Percentiles rank a stretch among this genome's conserved stretches.
phyloP scores from a whole-genome alignment of 345 rosid genomes.

The Sisymbrium irio region DNA sequence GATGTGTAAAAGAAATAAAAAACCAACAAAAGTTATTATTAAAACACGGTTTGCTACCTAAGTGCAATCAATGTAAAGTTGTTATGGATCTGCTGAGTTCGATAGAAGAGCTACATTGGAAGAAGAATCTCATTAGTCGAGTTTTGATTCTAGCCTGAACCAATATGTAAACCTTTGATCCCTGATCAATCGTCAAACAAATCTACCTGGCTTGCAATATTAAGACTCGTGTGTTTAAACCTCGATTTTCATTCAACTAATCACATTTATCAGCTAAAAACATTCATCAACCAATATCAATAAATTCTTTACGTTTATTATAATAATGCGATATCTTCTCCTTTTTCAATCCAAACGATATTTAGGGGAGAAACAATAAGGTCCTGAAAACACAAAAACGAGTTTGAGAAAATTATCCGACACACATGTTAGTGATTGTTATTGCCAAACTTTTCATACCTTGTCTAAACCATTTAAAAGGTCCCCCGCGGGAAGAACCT shows the following conservation, averaged over 20 bases:
- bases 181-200: neutral
- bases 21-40: neutral
- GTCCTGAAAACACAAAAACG: neutral
- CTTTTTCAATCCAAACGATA: neutral
- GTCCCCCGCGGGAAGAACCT: constrained; percentile 22
- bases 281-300: neutral
- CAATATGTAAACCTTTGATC: neutral
- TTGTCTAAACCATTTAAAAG: neutral
- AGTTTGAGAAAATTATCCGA: constrained; percentile 27
- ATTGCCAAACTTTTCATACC: neutral
- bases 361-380: neutral
- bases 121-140: neutral
- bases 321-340: neutral
- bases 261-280: neutral
- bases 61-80: neutral
- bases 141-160: neutral
- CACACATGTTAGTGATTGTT: constrained; percentile 14
- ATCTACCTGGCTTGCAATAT: neutral
- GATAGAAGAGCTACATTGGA: neutral
- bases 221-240: neutral
- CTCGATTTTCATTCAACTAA: neutral
- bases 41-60: neutral
- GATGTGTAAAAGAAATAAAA: neutral
- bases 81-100: neutral
- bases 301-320: neutral